These are phyloP conservation scores for Stropharia rugosoannulata DNA, from an alignment of 768 basidiomycete genomes.

Conservation along the genomic window DNA sequence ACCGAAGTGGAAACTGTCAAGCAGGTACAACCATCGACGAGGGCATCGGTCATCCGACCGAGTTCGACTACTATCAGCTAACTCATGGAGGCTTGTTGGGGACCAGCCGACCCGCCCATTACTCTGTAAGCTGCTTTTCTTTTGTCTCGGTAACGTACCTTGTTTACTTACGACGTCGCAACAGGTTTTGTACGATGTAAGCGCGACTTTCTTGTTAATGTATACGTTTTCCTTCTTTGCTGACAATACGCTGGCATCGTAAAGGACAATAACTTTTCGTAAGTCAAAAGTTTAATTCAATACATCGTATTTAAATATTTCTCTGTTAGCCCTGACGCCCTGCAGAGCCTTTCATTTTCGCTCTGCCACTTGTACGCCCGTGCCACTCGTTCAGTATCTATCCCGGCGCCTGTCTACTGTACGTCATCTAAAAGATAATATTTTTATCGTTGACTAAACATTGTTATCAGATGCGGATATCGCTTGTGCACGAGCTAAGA, in stretches of 20 bases:
- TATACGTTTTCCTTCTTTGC: neutral
- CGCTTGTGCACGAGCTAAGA: constrained; percentile 80
- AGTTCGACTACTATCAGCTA: constrained; percentile 78
- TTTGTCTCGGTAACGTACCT: neutral
- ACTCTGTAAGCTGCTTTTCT: constrained; percentile 33
- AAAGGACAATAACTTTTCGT: constrained; percentile 61
- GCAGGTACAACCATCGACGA: constrained; percentile 81
- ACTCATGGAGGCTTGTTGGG: constrained; percentile 79
- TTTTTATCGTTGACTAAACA: no score
- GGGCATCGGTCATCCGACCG: constrained; percentile 67
- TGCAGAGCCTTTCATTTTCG: constrained; percentile 70
- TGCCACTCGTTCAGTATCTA: constrained; percentile 81
- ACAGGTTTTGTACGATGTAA: constrained; percentile 44
- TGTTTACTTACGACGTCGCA: neutral
- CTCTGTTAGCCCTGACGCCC: constrained; percentile 50
- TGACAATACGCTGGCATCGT: neutral
- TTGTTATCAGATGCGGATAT: constrained; percentile 69
- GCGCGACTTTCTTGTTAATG: constrained; percentile 7
- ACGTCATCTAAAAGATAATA: constrained; percentile 18
- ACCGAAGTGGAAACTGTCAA: constrained; percentile 70
- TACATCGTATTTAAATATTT: neutral
- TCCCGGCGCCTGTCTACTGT: constrained; percentile 87
- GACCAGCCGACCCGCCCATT: constrained; percentile 58
- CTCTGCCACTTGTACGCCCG: constrained; percentile 82
- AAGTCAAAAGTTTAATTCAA: constrained; percentile 14